phyloP scores from a whole-genome alignment of 345 rosid species.

The Ailanthus altissimus region DNA sequence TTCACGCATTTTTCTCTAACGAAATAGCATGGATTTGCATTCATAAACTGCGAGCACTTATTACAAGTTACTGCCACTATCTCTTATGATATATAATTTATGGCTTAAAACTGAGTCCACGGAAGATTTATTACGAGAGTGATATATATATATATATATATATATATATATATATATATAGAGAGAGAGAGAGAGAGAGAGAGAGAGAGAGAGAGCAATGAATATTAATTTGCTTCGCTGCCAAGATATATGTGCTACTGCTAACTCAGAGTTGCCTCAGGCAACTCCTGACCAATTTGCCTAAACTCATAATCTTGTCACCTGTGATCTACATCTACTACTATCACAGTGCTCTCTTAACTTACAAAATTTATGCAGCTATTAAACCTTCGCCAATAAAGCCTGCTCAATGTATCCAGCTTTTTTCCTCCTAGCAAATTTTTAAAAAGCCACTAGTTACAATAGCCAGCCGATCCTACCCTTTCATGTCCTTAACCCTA shows the following conservation, averaged over 20 bases:
- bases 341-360: background rate
- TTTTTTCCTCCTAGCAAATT: conserved; percentile 3
- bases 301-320: conserved; percentile 21
- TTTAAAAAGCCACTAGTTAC: no score
- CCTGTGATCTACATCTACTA: background rate
- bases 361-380: background rate
- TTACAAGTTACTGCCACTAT: no score
- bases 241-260: background rate
- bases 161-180: no score
- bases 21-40: no score
- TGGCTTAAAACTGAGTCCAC: no score
- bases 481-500: background rate
- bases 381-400: conserved; percentile 20
- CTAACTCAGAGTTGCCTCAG: conserved; percentile 26
- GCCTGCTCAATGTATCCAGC: conserved; percentile 18
- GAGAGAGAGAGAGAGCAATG: background rate
- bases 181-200: conserved; percentile 1
- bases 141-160: no score
- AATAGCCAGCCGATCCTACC: background rate
- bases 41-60: no score
- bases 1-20: no score
- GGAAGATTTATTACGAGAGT: no score
- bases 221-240: background rate
- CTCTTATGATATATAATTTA: no score
- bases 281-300: conserved; percentile 19